Base-by-base conservation (phyloP, 768 basidiomycete genomes). In the Mycena venus region DNA sequence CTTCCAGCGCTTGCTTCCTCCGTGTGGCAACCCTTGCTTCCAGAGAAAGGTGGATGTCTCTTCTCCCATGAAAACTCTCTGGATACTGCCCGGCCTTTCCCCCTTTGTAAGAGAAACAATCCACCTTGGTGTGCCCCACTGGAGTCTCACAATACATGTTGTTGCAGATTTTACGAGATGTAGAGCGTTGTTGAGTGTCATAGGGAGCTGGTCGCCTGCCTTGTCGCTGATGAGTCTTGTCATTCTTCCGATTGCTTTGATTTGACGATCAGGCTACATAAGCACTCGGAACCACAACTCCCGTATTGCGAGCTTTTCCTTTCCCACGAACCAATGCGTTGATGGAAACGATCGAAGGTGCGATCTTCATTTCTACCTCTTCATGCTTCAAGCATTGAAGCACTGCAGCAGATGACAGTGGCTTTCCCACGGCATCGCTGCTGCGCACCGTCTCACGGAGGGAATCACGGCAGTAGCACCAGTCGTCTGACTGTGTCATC, bases 21-120 rank as follows among this genome's bases (percentile, higher is more conserved):
- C 40, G 25, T 14, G 27, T 63, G 5, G 68, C 59, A 27, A 72
- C 44, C 11, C 76, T 56, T 0, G 62, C 73, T 19, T 74, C 65
- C 0, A 64, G 76, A 4, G 73, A 47, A 3, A 77, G 72, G 40
- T 77, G 76, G 1, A 75, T 14, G 42, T 72, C 68, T n/a, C 23
- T 56, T 6, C 23, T 4, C 1, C 74, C 74, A 0, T 27, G 17
- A 56, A 60, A 77, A 36, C 56, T 56, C 23, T 42, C 63, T 2
- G 77, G 77, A 27, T 74, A 74, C 66, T 83, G 77, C 0, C 82
- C 82, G n/a, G 76, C 78, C 42, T 81, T 83, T 12, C 82, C 81
- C 17, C 82, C 80, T 1, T 77, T 75, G 21, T 78, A 77, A 1
- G 62, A 68, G 77, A 78, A 83, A 60, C 82, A 83, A 25, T 82